These are phyloP conservation scores for Sphaerostilbella broomeana DNA, from an alignment of 2,329 filamentous ascomycete genomes.

Conservation along the genomic window DNA sequence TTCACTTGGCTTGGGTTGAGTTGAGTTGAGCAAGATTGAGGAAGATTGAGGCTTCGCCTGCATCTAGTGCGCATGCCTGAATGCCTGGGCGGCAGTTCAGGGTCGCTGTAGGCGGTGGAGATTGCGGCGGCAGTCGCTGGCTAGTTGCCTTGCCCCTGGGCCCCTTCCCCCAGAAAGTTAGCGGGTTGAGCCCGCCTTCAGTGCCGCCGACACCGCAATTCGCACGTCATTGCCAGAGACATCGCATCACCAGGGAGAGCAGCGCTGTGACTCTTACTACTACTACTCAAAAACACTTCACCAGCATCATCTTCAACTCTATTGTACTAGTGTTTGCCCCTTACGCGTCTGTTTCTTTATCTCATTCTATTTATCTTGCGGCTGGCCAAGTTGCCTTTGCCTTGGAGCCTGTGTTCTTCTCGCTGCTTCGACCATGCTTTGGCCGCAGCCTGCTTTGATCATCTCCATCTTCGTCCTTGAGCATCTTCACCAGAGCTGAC, in stretches of 20 bases:
- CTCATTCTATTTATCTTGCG: not conserved
- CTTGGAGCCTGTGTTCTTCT: not conserved
- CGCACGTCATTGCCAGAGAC: constrained; percentile 13
- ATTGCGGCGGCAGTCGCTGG: too few relatives aligned
- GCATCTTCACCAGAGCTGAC: not conserved
- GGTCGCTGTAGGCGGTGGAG: too few relatives aligned
- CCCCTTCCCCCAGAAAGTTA: too few relatives aligned
- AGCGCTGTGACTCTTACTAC: not conserved
- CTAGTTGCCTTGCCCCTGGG: too few relatives aligned
- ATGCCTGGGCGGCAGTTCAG: too few relatives aligned
- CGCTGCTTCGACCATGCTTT: not conserved
- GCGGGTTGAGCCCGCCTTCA: too few relatives aligned
- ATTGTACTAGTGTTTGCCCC: constrained; percentile 1
- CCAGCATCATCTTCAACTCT: too few relatives aligned
- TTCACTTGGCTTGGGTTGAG: too few relatives aligned
- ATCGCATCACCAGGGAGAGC: constrained; percentile 7
- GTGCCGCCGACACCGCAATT: constrained; percentile 12
- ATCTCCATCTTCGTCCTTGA: too few relatives aligned
- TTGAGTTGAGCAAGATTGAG: too few relatives aligned
- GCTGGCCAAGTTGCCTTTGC: constrained; percentile 4
- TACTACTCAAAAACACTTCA: not conserved
- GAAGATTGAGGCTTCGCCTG: too few relatives aligned
- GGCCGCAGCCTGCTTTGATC: not conserved
- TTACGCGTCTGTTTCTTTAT: not conserved
- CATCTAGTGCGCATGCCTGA: too few relatives aligned